phyloP scores from a whole-genome alignment of 768 basidiomycete species.

The Peribolospora baueri region DNA sequence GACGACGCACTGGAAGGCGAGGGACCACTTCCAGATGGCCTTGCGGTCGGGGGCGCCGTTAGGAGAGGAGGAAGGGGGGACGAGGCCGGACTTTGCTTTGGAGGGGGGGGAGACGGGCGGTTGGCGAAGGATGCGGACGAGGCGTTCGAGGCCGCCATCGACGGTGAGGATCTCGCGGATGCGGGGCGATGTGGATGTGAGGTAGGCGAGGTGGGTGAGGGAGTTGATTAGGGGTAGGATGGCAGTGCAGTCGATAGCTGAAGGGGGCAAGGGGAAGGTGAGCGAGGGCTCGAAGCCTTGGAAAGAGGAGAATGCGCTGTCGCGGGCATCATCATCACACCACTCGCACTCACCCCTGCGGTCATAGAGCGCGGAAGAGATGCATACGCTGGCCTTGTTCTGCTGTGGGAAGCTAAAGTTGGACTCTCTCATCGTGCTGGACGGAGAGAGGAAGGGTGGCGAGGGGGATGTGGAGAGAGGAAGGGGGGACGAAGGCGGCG shows the following conservation, averaged over 20 bases:
- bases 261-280: too few species aligned
- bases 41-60: conserved; percentile 1
- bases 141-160: conserved; percentile 89
- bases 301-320: background rate
- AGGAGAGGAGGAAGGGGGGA: conserved; percentile 2
- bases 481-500: too few species aligned
- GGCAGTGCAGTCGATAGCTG: conserved; percentile 23
- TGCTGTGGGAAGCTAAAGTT: conserved; percentile 86
- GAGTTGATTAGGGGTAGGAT: conserved; percentile 66
- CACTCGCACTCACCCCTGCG: conserved; percentile 42
- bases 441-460: too few species aligned
- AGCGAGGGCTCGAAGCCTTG: background rate
- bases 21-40: conserved; percentile 48
- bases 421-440: conserved; percentile 55
- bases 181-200: conserved; percentile 86
- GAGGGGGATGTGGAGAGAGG: too few species aligned
- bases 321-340: background rate
- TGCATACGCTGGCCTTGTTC: conserved; percentile 84
- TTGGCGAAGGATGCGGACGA: conserved; percentile 43
- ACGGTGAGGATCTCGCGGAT: conserved; percentile 96
- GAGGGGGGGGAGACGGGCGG: background rate
- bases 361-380: conserved; percentile 84
- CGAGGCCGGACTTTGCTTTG: background rate
- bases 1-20: conserved; percentile 89
- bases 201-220: conserved; percentile 79